These are phyloP conservation scores for Patellifolia procumbens DNA, from an alignment of 179 eudicot species.

Conservation along the genomic window DNA sequence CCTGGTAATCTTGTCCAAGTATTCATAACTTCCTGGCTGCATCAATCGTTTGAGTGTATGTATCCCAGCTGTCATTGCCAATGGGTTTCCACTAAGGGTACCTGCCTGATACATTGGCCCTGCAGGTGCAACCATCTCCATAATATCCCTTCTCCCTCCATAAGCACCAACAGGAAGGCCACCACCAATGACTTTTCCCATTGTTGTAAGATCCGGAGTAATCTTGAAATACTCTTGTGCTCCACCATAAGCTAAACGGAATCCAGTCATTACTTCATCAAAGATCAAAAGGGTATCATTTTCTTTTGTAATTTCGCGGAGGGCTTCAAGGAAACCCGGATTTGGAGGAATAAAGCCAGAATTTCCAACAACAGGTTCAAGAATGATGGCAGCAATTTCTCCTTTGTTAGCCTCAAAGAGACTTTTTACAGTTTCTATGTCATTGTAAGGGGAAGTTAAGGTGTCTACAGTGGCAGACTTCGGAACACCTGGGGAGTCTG, in stretches of 20 bases:
- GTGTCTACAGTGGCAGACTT: slow-evolving; percentile 75
- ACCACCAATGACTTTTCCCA: slow-evolving; percentile 94
- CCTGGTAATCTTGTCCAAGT: slow-evolving; percentile 66
- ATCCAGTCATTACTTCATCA: slow-evolving; percentile 96
- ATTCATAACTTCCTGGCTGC: slow-evolving; percentile 69
- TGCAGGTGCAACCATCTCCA: slow-evolving; percentile 98
- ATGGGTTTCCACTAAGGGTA: slow-evolving; percentile 93
- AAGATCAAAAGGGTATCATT: slow-evolving; percentile 73
- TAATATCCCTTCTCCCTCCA: slow-evolving; percentile 91
- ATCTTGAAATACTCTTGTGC: slow-evolving; percentile 91
- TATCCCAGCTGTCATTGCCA: slow-evolving; percentile 99
- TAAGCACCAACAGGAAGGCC: slow-evolving; percentile 97
- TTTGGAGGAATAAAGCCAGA: slow-evolving; percentile 82
- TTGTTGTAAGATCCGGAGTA: slow-evolving; percentile 86
- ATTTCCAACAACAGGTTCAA: slow-evolving; percentile 93
- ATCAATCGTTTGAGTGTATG: slow-evolving; percentile 80
- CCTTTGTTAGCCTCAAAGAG: slow-evolving; percentile 69
- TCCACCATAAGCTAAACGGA: slow-evolving; percentile 88
- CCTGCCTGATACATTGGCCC: slow-evolving; percentile 98
- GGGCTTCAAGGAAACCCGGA: slow-evolving; percentile 66
- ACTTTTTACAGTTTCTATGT: slow-evolving; percentile 48
- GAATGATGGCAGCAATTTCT: slow-evolving; percentile 78
- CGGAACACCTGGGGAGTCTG: slow-evolving; percentile 95
- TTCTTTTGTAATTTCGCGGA: slow-evolving; percentile 61
- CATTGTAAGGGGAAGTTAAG: slow-evolving; percentile 75